Evolutionary conservation across 1,139 yeast genomes (phyloP).

Genomic region (Scheffersomyces lignicola): DNA sequence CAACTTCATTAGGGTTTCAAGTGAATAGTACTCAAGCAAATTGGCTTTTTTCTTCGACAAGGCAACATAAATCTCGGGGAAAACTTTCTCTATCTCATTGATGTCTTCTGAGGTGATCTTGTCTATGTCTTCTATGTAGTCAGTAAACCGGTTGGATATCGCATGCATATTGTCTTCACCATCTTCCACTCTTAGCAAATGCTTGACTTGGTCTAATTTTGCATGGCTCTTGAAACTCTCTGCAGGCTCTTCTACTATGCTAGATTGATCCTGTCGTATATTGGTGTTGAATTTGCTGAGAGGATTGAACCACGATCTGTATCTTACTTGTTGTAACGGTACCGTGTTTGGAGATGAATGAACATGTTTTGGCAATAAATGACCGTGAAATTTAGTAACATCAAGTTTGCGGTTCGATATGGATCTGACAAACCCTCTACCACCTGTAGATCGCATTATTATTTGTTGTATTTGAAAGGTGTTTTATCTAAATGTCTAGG

Average conservation of each 20-base stretch:
- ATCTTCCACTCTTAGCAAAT: constrained; percentile 13
- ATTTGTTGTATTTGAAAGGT: no score
- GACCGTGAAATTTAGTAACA: no score
- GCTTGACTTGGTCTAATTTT: neutral
- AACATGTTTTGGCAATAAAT: neutral
- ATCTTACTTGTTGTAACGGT: constrained; percentile 7
- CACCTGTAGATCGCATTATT: no score
- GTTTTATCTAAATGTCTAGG: no score
- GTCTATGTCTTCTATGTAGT: constrained; percentile 12
- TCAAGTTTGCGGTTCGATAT: no score
- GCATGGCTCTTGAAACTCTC: neutral
- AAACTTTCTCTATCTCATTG: constrained; percentile 10
- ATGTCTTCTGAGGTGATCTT: constrained; percentile 6
- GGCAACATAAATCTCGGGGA: constrained; percentile 14
- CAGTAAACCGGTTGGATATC: constrained; percentile 24
- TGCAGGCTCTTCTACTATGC: constrained; percentile 13
- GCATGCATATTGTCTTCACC: no score
- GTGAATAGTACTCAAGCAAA: neutral
- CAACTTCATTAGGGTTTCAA: constrained; percentile 6
- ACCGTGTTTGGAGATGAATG: neutral
- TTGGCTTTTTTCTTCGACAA: constrained; percentile 6
- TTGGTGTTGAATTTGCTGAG: constrained; percentile 17
- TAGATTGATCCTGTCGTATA: neutral
- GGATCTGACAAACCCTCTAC: no score
- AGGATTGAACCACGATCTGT: constrained; percentile 21